These are phyloP conservation scores for Botryotinia globosa DNA, from an alignment of 2,329 filamentous ascomycete genomes.

Conservation along the genomic window DNA sequence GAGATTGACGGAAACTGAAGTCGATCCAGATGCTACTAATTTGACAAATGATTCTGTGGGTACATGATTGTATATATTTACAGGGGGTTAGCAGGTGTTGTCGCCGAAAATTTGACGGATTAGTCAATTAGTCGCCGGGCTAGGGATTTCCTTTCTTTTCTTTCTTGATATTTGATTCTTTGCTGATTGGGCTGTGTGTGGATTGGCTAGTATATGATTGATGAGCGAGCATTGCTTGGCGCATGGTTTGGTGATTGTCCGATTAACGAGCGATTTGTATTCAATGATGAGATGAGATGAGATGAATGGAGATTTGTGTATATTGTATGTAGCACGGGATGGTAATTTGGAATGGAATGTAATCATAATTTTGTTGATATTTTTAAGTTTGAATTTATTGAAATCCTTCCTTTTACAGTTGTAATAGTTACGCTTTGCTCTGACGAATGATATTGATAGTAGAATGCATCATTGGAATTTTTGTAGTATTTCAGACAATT, in stretches of 20 bases:
- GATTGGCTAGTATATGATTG: constrained; percentile 1
- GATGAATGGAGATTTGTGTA: constrained; percentile 9
- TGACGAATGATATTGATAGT: background rate
- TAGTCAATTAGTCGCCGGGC: too few relatives aligned
- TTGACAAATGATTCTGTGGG: constrained; percentile 29
- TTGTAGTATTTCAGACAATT: background rate
- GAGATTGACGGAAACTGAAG: constrained; percentile 63
- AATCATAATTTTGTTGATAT: background rate
- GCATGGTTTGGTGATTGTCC: background rate
- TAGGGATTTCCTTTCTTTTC: background rate
- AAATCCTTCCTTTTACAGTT: background rate
- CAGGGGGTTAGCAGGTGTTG: background rate
- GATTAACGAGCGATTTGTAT: background rate
- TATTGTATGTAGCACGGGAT: background rate
- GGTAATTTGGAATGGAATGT: background rate
- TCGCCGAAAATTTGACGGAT: background rate
- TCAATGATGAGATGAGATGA: constrained; percentile 7
- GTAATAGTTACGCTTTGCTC: background rate
- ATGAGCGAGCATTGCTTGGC: constrained; percentile 9
- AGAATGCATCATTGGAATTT: background rate
- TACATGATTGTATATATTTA: constrained; percentile 18
- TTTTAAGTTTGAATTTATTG: background rate
- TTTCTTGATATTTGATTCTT: background rate
- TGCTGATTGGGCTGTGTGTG: background rate
- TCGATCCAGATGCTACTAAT: constrained; percentile 46